phyloP scores from a whole-genome alignment of 192 early-diverging fungal genomes.

The Coemansia sp. region DNA sequence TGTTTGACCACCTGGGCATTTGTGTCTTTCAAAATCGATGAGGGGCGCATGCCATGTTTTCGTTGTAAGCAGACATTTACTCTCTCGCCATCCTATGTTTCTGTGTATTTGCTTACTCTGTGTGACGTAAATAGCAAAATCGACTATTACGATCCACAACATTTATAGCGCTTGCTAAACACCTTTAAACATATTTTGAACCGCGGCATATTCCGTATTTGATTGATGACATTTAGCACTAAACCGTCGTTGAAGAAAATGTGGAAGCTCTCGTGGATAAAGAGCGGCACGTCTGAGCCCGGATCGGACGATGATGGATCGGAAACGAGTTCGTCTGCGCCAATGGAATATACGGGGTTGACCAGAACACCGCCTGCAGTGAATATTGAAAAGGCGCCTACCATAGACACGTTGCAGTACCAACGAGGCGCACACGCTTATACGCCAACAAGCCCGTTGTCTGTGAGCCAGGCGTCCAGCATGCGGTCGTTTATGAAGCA shows the following conservation, averaged over 20 bases:
- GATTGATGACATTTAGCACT: constrained; percentile 42
- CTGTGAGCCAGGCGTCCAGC: constrained; percentile 19
- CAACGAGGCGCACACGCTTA: constrained; percentile 26
- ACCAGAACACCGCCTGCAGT: background rate
- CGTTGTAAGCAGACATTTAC: constrained; percentile 3
- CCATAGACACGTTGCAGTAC: constrained; percentile 10
- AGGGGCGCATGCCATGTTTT: constrained; percentile 1
- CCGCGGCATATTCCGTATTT: background rate
- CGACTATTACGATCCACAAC: background rate
- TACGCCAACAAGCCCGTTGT: constrained; percentile 39
- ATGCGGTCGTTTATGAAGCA: constrained; percentile 30
- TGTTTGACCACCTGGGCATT: background rate
- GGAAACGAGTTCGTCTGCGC: background rate
- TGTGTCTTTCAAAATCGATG: background rate
- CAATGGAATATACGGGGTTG: background rate
- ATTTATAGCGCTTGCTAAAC: background rate
- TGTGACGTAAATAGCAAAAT: background rate
- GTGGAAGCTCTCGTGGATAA: constrained; percentile 51
- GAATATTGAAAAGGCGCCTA: background rate
- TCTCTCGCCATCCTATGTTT: background rate
- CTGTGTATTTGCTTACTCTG: background rate
- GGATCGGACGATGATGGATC: constrained; percentile 4
- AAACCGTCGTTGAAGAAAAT: constrained; percentile 44
- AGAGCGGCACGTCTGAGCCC: constrained; percentile 14
- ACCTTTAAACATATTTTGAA: too few relatives aligned